These are phyloP conservation scores for Blastocystis sp. DNA, from an alignment of 352 stramenopile species.

Conservation along the genomic window DNA sequence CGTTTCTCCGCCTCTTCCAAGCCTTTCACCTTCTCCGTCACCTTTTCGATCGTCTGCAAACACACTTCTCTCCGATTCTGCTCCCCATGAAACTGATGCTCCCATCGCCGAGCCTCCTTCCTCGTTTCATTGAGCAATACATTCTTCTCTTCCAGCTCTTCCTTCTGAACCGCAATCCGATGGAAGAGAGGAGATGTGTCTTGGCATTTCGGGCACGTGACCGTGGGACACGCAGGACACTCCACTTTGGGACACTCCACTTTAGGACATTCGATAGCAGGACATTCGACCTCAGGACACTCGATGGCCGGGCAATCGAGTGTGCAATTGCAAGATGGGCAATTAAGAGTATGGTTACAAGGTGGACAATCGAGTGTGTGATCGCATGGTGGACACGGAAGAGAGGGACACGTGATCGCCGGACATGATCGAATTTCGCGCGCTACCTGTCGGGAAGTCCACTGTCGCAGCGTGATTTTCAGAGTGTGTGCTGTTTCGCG, in stretches of 20 bases:
- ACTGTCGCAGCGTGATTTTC: too few species aligned
- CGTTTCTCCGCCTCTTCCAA: not conserved
- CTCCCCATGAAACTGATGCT: not conserved
- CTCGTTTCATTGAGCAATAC: not conserved
- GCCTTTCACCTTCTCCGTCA: not conserved
- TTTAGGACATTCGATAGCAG: not conserved
- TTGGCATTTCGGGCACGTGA: not conserved
- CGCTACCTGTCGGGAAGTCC: too few species aligned
- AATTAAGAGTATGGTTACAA: too few species aligned
- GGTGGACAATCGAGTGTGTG: not conserved
- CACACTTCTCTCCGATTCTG: not conserved
- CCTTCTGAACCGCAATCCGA: not conserved
- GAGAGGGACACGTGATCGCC: not conserved
- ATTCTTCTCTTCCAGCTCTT: not conserved
- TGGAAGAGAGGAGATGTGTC: too few species aligned
- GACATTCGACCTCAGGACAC: not conserved
- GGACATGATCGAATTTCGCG: too few species aligned
- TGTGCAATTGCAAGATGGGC: too few species aligned
- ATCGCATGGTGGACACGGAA: not conserved
- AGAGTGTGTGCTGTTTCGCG: not conserved
- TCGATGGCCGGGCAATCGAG: not conserved
- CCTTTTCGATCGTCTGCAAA: slow-evolving; percentile 2
- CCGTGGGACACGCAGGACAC: too few species aligned
- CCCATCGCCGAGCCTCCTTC: not conserved
- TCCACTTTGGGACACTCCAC: not conserved